Conservation (phyloP, 768 basidiomycete genomes). For the Nevesoporus exiguus region DNA sequence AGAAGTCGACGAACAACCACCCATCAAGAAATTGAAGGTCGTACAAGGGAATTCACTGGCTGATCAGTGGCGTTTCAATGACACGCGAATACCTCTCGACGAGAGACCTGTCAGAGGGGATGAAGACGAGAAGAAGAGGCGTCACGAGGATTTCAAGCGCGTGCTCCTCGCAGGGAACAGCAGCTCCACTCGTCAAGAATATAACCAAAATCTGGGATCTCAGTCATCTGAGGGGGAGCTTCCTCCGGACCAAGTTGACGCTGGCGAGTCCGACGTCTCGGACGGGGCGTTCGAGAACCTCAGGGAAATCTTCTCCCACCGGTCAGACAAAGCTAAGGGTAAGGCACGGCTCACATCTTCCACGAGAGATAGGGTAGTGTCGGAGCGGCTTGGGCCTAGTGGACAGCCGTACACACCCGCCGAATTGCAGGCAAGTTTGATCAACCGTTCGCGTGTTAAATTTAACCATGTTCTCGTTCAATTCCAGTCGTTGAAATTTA, state of each 20-base stretch:
- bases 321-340: slow-evolving; percentile 33
- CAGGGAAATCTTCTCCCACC: slow-evolving; percentile 44
- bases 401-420: slow-evolving; percentile 73
- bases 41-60: slow-evolving; percentile 18
- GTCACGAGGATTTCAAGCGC: slow-evolving; percentile 47
- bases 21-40: slow-evolving; percentile 30
- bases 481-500: slow-evolving; percentile 44
- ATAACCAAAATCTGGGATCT: slow-evolving; percentile 7
- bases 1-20: slow-evolving; percentile 24
- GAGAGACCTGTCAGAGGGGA: slow-evolving; percentile 14
- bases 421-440: slow-evolving; percentile 58
- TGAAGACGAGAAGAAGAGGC: slow-evolving; percentile 46
- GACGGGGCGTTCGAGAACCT: slow-evolving; percentile 48
- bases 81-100: slow-evolving; percentile 9
- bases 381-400: slow-evolving; percentile 55
- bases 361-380: slow-evolving; percentile 33
- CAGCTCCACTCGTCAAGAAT: slow-evolving; percentile 27
- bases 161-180: slow-evolving; percentile 50
- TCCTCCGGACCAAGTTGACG: slow-evolving; percentile 25
- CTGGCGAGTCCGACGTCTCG: slow-evolving; percentile 37
- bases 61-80: slow-evolving; percentile 47
- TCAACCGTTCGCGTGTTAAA: background rate
- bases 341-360: slow-evolving; percentile 31
- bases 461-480: background rate
- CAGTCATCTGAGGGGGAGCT: slow-evolving; percentile 24